Evolutionary conservation across 2,329 filamentous ascomycete genomes (phyloP), one percentile per base, ranked within the genome.

Genomic region (Fonsecaea nubica): DNA sequence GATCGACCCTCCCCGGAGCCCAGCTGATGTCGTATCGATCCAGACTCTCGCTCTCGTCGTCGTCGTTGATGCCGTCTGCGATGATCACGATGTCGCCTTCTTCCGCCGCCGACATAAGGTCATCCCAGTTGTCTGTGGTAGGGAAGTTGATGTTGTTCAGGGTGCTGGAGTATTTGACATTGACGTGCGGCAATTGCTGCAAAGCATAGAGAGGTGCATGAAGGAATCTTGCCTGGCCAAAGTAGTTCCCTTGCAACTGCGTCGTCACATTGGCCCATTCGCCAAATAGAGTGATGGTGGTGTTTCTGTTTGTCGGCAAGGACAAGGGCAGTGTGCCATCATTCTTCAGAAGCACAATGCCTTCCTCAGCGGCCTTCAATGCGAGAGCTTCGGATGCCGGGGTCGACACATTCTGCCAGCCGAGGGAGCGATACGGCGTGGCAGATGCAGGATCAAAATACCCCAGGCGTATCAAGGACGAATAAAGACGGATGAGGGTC

Each of bases 191-290:
- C 25, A 81, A 75, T 42, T 83, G 73, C 32, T 69, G 62, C 8
- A 85, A 81, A 10, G 86, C 85, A 35, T 80, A 81, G 0, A 86
- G 77, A 0, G 86, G 86, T 3, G 80, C 83, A 68, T 80, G 82
- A 2, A 85, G 77, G 75, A 85, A 89, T 0, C 86, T 85, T 0
- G 87, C 80, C 2, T 80, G 75, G 33, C 87, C 87, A 64, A 74
- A 79, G 75, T 90, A 89, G 71, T 86, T 86, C 0, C 87, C 87
- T 58, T 85, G 84, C 78, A 89, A 81, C 66, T 87, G 81, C 4
- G 76, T 78, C 0, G 85, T 85, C 6, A 84, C 84, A 59, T 86
- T 86, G 2, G 84, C 86, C 81, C 86, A 89, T 55, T 81, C 82
- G 0, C 87, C 87, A 33, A 89, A 77, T 52, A 89, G 76, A 0